These are phyloP conservation scores for Neltuma alba DNA, from an alignment of 306 rosid genomes.

Conservation along the genomic window DNA sequence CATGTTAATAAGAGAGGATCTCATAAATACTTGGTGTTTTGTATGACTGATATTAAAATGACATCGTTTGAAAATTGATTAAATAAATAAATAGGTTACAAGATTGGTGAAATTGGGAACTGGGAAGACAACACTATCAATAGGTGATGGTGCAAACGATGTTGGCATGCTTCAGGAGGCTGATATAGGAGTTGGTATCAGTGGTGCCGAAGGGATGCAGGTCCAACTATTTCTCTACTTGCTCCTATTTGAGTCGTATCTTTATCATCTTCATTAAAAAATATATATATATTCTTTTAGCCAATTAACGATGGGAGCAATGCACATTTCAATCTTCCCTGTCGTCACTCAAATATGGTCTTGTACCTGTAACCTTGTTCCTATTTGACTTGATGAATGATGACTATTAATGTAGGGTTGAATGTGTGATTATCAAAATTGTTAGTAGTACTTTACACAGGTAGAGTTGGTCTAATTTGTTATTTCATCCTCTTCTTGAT, in stretches of 20 bases:
- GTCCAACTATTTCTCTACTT: constrained; percentile 42
- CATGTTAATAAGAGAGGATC: constrained; percentile 2
- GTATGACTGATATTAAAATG: constrained; percentile 31
- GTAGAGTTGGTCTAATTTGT: not conserved
- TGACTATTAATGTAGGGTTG: not conserved
- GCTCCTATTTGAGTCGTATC: not conserved
- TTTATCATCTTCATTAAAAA: not conserved
- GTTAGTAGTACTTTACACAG: not conserved
- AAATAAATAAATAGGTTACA: constrained; percentile 62
- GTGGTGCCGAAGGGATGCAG: constrained; percentile 97
- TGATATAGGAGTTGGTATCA: constrained; percentile 93
- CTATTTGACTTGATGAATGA: not conserved
- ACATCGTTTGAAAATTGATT: not conserved
- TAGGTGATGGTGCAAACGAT: constrained; percentile 97
- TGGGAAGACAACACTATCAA: constrained; percentile 66
- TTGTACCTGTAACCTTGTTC: not conserved
- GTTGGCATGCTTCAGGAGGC: constrained; percentile 98
- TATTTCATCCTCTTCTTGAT: too few relatives aligned
- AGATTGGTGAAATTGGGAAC: constrained; percentile 74
- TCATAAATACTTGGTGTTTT: not conserved
- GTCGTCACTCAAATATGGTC: not conserved
- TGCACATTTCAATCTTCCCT: not conserved
- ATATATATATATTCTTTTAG: not conserved
- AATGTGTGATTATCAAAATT: not conserved
- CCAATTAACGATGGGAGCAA: constrained; percentile 2